A percentile compares a stretch with the other conserved stretches of the same genome.
These are phyloP conservation scores for Globisporangium barbulae DNA, from an alignment of 352 stramenopile species.

Conservation along the genomic window DNA sequence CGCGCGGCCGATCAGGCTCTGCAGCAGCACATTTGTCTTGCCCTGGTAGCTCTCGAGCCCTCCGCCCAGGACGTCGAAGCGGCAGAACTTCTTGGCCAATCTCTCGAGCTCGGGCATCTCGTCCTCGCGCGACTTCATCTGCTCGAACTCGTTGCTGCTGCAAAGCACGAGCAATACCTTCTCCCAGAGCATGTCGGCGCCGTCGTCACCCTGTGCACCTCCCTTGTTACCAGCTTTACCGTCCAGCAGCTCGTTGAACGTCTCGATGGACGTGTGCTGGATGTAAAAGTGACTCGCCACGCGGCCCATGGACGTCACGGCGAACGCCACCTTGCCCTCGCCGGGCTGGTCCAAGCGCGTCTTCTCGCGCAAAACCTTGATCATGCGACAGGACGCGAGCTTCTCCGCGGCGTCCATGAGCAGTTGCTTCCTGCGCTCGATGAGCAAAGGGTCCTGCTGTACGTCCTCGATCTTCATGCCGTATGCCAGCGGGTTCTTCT, in stretches of 20 bases:
- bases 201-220: conserved; percentile 23
- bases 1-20: conserved; percentile 72
- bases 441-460: conserved; percentile 88
- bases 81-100: conserved; percentile 86
- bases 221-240: conserved; percentile 39
- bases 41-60: conserved; percentile 90
- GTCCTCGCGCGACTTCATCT: conserved; percentile 95
- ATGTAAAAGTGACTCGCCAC: conserved; percentile 99
- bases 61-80: conserved; percentile 86
- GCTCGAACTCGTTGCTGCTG: conserved; percentile 93
- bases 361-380: conserved; percentile 75
- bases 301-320: conserved; percentile 95
- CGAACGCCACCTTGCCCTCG: conserved; percentile 71
- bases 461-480: conserved; percentile 94
- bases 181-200: conserved; percentile 58
- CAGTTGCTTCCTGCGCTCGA: conserved; percentile 57
- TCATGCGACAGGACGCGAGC: conserved; percentile 74
- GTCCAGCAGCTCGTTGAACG: conserved; percentile 95
- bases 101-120: conserved; percentile 93
- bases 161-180: conserved; percentile 70
- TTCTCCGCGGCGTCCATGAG: conserved; percentile 78
- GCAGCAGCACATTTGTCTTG: conserved; percentile 97
- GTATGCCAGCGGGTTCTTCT: conserved; percentile 97
- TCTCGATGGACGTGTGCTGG: conserved; percentile 95
- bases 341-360: conserved; percentile 24